Evolutionary conservation across 2,329 filamentous ascomycete genomes (phyloP).

Genomic region (Cytospora chrysosperma): DNA sequence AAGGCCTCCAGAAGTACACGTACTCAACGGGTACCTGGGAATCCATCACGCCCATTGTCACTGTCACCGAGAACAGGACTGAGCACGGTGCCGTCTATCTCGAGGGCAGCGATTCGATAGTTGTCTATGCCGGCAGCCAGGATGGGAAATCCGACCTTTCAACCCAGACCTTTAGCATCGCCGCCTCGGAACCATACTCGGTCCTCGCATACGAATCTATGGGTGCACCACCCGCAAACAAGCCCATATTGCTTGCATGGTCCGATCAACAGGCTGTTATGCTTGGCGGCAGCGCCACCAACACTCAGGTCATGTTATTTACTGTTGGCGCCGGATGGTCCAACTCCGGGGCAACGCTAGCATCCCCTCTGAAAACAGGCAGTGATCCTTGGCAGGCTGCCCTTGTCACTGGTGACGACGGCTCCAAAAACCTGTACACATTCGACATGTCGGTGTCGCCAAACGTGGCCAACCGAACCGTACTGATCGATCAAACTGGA

Average conservation of each 20-base stretch:
- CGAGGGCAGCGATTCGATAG: constrained; percentile 64
- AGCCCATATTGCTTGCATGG: constrained; percentile 75
- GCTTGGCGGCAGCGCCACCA: constrained; percentile 68
- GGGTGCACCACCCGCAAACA: constrained; percentile 59
- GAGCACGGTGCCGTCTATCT: constrained; percentile 78
- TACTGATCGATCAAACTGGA: constrained; percentile 63
- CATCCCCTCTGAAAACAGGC: constrained; percentile 58
- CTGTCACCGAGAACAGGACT: constrained; percentile 65
- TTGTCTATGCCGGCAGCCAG: constrained; percentile 77
- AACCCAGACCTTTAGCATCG: constrained; percentile 73
- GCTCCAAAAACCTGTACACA: constrained; percentile 73
- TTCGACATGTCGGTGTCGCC: constrained; percentile 75
- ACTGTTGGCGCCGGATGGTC: constrained; percentile 63
- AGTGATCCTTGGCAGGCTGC: constrained; percentile 57
- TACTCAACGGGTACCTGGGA: constrained; percentile 56
- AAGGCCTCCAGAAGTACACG: constrained; percentile 70
- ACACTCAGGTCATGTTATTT: constrained; percentile 72
- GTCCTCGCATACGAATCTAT: constrained; percentile 57
- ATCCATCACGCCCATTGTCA: constrained; percentile 42
- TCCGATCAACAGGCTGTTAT: constrained; percentile 68
- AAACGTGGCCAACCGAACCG: constrained; percentile 69
- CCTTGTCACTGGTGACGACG: constrained; percentile 70
- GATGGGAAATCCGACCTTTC: constrained; percentile 58
- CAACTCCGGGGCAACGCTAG: constrained; percentile 63
- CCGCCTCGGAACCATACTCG: constrained; percentile 61